Percentiles rank a stretch among this genome's conserved stretches.
Evolutionary conservation across 1,139 yeast species (phyloP).

Genomic region (Kodamaea fungicola): DNA sequence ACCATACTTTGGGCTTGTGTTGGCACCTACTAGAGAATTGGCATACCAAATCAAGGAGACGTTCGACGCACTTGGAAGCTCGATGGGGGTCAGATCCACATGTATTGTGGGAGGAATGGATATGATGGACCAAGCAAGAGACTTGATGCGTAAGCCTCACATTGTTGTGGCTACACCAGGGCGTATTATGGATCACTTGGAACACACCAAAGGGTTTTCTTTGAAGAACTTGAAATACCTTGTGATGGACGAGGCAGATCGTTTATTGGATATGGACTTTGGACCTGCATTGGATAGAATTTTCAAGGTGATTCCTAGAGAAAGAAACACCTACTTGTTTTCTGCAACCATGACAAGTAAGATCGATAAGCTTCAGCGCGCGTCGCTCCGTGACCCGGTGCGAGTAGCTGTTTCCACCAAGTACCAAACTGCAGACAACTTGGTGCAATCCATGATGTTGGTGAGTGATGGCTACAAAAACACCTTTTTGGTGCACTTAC

Average conservation of each 20-base stretch:
- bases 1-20: conserved; percentile 83
- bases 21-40: conserved; percentile 95
- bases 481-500: conserved; percentile 75
- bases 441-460: conserved; percentile 85
- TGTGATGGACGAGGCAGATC: conserved; percentile 97
- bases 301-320: conserved; percentile 77
- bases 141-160: conserved; percentile 90
- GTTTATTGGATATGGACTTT: conserved; percentile 93
- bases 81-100: conserved; percentile 84
- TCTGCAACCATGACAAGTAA: conserved; percentile 97
- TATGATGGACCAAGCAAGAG: conserved; percentile 96
- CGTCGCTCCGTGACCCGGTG: conserved; percentile 85
- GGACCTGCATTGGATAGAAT: conserved; percentile 92
- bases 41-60: conserved; percentile 96
- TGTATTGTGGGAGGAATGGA: conserved; percentile 98
- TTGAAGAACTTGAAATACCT: conserved; percentile 75
- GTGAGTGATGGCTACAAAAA: conserved; percentile 92
- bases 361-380: conserved; percentile 91
- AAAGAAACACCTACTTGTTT: conserved; percentile 82
- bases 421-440: conserved; percentile 89
- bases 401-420: conserved; percentile 85
- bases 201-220: conserved; percentile 89
- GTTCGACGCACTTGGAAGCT: conserved; percentile 86
- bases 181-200: conserved; percentile 90
- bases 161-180: conserved; percentile 97